Base-by-base conservation (phyloP, 2,329 filamentous ascomycete species). In the Cadophora gregata region DNA sequence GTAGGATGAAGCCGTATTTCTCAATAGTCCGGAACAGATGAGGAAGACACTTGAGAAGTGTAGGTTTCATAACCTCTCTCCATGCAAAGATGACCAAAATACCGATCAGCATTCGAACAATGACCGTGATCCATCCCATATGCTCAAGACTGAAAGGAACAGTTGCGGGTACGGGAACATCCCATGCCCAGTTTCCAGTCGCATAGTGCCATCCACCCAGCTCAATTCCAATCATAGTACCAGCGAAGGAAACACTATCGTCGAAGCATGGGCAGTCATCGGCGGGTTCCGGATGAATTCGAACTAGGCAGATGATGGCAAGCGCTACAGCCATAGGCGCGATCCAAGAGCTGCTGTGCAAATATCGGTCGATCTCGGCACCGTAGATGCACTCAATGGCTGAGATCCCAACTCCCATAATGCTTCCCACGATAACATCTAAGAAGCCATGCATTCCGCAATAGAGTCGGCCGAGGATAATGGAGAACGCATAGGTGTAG, bases 381-480 rank as follows among this genome's bases (percentile, higher is more conserved):
- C 84, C 86, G 69, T 86, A 86, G 73, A 86, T 82, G 75, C 87
- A 89, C 75, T 90, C 87, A 69, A 87, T 71, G 31, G 85, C 77
- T 27, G 84, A 85, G 70, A 90, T 83, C 6, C 85, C 79, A 12
- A 89, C 90, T 36, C 96, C 96, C 64, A 97, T 84, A 16, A 88
- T 74, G 63, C 90, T 93, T 7, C 96, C 96, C 65, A 96, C 79
- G 16, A 96, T 80, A 27, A 98, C 93, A 78, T 99, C 96, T 51
- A 96, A 84, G 80, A 98, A 97, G 12, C 96, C 96, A 80, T 99
- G 96, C 96, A 99, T 99, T 68, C 96, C 96, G 77, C 96, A 99
- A 81, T 99, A 98, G 42, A 99, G 83, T 24, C 96, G 89, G 6
- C 96, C 96, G 69, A 98, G 82, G 48, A 97, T 86, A 75, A 99